Conservation (phyloP, 2,329 filamentous ascomycete species). For the Ceratocystis papillata region DNA sequence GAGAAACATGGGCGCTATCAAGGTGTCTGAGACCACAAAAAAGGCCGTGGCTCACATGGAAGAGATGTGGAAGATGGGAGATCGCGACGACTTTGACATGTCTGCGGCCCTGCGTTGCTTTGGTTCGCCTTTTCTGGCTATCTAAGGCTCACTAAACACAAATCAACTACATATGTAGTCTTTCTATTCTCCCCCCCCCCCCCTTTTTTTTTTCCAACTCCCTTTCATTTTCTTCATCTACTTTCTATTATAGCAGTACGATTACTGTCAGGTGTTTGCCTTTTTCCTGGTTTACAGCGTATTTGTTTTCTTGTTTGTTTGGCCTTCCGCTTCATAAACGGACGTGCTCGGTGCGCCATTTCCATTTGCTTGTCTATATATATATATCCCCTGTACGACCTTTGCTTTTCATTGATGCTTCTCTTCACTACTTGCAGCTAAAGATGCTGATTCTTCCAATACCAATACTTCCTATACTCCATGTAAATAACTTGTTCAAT, state of each 20-base stretch:
- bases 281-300: not conserved
- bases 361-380: slow-evolving; percentile 7
- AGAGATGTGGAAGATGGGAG: slow-evolving; percentile 34
- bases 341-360: not conserved
- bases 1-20: slow-evolving; percentile 34
- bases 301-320: slow-evolving; percentile 5
- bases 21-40: slow-evolving; percentile 38
- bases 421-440: not conserved
- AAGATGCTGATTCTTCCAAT: not conserved
- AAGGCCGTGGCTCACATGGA: slow-evolving; percentile 39
- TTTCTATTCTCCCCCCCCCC: not conserved
- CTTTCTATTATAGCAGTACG: not conserved
- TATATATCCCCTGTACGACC: slow-evolving; percentile 1
- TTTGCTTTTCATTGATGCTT: not conserved
- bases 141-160: not conserved
- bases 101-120: slow-evolving; percentile 14
- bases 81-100: slow-evolving; percentile 17
- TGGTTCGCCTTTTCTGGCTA: slow-evolving; percentile 23
- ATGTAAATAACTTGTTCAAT: not conserved
- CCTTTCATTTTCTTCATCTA: not conserved
- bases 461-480: not conserved
- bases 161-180: not conserved
- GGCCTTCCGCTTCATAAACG: not conserved
- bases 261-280: not conserved
- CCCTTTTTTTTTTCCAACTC: not conserved